Evolutionary conservation across 108 stramenopile genomes (phyloP).

Genomic region (Chaetoceros tenuissimus): DNA sequence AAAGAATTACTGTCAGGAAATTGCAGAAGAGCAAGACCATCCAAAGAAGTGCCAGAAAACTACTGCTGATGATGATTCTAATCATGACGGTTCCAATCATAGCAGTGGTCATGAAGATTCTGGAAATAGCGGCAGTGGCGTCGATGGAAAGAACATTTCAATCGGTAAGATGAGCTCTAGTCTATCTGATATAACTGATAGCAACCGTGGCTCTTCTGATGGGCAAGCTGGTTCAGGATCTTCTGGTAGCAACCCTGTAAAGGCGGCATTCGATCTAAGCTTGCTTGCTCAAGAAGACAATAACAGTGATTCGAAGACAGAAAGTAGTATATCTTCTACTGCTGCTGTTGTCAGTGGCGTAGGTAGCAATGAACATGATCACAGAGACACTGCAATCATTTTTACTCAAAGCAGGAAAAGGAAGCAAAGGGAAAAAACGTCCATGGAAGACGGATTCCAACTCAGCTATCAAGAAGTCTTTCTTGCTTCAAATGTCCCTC

Average conservation of each 20-base stretch:
- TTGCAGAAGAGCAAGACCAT: conserved; percentile 5
- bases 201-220: conserved; percentile 41
- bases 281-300: not conserved
- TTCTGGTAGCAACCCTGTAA: not conserved
- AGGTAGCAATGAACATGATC: conserved; percentile 14
- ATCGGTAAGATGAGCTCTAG: conserved; percentile 42
- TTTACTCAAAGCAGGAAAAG: conserved; percentile 24
- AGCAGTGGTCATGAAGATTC: not conserved
- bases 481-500: conserved; percentile 63
- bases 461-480: conserved; percentile 75
- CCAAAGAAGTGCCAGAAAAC: not conserved
- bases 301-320: not conserved
- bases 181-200: conserved; percentile 67
- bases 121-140: not conserved
- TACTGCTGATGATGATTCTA: conserved; percentile 7
- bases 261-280: not conserved
- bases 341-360: conserved; percentile 49
- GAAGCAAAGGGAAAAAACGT: conserved; percentile 21
- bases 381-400: conserved; percentile 2
- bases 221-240: conserved; percentile 12
- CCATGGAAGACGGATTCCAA: conserved; percentile 35
- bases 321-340: conserved; percentile 53
- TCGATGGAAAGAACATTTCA: conserved; percentile 32
- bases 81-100: not conserved
- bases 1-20: conserved; percentile 10